Evolutionary conservation across 2,329 filamentous ascomycete genomes (phyloP).

Genomic region (Pseudopyricularia cyperi): DNA sequence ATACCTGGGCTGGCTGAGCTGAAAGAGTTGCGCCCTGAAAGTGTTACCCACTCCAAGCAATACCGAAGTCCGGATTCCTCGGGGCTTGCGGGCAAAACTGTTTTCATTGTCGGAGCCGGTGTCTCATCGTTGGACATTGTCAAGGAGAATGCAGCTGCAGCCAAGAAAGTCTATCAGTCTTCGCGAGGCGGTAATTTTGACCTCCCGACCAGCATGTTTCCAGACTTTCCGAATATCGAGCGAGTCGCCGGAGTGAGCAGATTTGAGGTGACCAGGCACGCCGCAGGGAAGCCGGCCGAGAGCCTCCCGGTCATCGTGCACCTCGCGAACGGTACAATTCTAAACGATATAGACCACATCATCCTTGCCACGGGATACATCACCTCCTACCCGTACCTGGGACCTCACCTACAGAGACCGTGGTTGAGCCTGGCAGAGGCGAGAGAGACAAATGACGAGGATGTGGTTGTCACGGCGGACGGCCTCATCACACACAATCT

Average conservation of each 20-base stretch:
- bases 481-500: constrained; percentile 53
- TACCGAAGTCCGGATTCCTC: constrained; percentile 48
- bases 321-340: constrained; percentile 26
- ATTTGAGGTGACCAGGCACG: constrained; percentile 18
- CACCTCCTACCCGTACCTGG: constrained; percentile 51
- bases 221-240: constrained; percentile 25
- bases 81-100: constrained; percentile 21
- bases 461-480: constrained; percentile 45
- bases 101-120: constrained; percentile 40
- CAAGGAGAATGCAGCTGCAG: constrained; percentile 21
- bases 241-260: constrained; percentile 37
- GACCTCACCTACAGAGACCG: constrained; percentile 6
- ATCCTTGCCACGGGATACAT: constrained; percentile 59
- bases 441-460: constrained; percentile 33
- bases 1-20: constrained; percentile 44
- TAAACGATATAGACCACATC: constrained; percentile 46
- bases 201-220: constrained; percentile 37
- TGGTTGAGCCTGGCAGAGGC: constrained; percentile 26
- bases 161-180: constrained; percentile 31
- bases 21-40: constrained; percentile 36
- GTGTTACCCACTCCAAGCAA: constrained; percentile 56
- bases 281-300: not conserved
- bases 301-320: not conserved
- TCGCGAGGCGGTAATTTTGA: constrained; percentile 50
- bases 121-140: constrained; percentile 29